Conservation (phyloP, 306 rosid species). For the Dalbergia oliveri region DNA sequence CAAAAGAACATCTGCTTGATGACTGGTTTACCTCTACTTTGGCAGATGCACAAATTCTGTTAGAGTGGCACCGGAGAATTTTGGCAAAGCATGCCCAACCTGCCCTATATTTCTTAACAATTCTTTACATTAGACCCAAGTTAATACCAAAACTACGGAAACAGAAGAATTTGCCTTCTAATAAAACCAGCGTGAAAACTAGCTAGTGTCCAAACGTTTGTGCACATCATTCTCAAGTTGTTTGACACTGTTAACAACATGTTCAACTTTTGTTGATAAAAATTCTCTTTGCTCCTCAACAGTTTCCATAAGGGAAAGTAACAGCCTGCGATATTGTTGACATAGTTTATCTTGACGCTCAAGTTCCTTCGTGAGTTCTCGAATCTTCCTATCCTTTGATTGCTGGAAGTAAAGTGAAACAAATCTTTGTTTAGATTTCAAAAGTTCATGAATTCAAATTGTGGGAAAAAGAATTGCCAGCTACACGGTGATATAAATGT, state of each 20-base stretch:
- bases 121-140: conserved; percentile 6
- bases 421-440: conserved; percentile 19
- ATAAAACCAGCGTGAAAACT: not conserved
- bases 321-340: conserved; percentile 34
- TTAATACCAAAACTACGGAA: conserved; percentile 12
- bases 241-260: conserved; percentile 34
- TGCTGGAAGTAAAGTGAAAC: conserved; percentile 44
- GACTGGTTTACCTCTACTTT: not conserved
- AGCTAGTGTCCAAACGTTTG: conserved; percentile 39
- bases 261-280: conserved; percentile 44
- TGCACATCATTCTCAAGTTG: conserved; percentile 44
- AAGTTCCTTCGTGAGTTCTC: conserved; percentile 48
- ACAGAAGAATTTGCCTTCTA: conserved; percentile 19
- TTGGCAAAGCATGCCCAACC: not conserved
- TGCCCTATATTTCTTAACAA: not conserved
- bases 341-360: conserved; percentile 51
- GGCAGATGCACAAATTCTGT: conserved; percentile 15
- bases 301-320: conserved; percentile 44
- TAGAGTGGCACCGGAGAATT: not conserved
- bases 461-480: not conserved
- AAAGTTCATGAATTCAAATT: conserved; percentile 14
- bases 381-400: conserved; percentile 52
- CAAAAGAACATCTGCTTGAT: not conserved
- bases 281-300: conserved; percentile 48
- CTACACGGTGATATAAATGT: not conserved